Evolutionary conservation across 805 yeast genomes (phyloP).

Genomic region (Danielozyma ontarioensis): DNA sequence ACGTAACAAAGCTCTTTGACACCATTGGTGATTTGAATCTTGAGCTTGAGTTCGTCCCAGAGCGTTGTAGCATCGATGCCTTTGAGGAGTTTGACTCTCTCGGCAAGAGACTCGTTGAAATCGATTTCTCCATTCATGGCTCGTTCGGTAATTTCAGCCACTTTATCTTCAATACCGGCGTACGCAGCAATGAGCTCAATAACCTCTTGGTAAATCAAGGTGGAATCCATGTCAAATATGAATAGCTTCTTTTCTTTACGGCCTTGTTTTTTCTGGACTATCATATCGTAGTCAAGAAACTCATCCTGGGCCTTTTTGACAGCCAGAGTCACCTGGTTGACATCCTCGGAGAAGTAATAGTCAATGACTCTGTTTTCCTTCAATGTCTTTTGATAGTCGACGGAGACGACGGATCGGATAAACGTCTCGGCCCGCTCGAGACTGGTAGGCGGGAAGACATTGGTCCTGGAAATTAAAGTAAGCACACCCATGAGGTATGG

Average conservation of each 20-base stretch:
- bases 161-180: slow-evolving; percentile 85
- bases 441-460: background rate
- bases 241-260: slow-evolving; percentile 49
- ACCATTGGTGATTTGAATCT: slow-evolving; percentile 79
- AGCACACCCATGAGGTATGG: no score
- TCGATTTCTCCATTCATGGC: slow-evolving; percentile 98
- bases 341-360: no score
- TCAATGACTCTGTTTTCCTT: slow-evolving; percentile 8
- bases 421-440: background rate
- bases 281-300: slow-evolving; percentile 21
- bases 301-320: slow-evolving; percentile 2
- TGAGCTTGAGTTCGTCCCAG: slow-evolving; percentile 72
- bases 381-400: background rate
- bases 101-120: slow-evolving; percentile 71
- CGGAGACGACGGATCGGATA: background rate
- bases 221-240: slow-evolving; percentile 97
- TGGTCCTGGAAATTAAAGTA: background rate
- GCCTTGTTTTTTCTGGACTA: slow-evolving; percentile 20
- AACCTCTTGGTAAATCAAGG: slow-evolving; percentile 92
- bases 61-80: slow-evolving; percentile 71
- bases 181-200: slow-evolving; percentile 92
- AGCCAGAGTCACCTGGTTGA: slow-evolving; percentile 6
- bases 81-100: slow-evolving; percentile 72
- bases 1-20: slow-evolving; percentile 65
- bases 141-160: slow-evolving; percentile 80